Evolutionary conservation across 2,329 filamentous ascomycete species (phyloP).

Genomic region (Calonectria fujianensis): DNA sequence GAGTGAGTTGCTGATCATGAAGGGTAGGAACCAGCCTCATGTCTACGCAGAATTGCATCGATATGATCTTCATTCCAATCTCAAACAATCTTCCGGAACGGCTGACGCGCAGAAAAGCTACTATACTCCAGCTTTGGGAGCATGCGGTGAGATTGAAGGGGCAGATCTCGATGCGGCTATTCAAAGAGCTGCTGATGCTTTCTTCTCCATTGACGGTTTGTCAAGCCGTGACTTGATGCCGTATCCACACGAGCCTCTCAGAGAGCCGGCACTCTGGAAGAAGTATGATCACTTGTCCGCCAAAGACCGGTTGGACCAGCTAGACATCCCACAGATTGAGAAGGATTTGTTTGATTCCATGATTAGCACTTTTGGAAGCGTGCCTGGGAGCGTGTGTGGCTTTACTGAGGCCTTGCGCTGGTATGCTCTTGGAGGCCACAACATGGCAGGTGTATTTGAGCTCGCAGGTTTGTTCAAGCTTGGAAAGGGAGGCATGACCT

Average conservation of each 20-base stretch:
- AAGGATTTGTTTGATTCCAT: conserved; percentile 46
- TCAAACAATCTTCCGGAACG: conserved; percentile 44
- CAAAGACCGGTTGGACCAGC: conserved; percentile 55
- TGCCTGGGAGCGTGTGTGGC: conserved; percentile 11
- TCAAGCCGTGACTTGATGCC: conserved; percentile 59
- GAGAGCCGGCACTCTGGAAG: conserved; percentile 53
- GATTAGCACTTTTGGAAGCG: conserved; percentile 43
- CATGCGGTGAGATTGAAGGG: neutral
- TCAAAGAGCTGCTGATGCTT: conserved; percentile 48
- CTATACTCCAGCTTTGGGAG: conserved; percentile 24
- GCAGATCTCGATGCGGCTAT: conserved; percentile 22
- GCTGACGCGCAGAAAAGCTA: conserved; percentile 30
- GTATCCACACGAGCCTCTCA: conserved; percentile 58
- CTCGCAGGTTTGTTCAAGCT: conserved; percentile 43
- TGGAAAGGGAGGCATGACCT: conserved; percentile 48
- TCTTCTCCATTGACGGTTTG: conserved; percentile 58
- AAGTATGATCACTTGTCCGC: conserved; percentile 52
- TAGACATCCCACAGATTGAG: conserved; percentile 46
- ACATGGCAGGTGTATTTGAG: conserved; percentile 41
- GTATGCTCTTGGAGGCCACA: conserved; percentile 45
- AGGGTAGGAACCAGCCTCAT: conserved; percentile 45
- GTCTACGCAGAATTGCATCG: conserved; percentile 45
- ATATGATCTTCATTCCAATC: conserved; percentile 44
- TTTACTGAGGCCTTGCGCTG: conserved; percentile 47
- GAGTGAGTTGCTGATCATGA: neutral